phyloP scores from a whole-genome alignment of 306 rosid genomes.

The Cucumis cinereus region DNA sequence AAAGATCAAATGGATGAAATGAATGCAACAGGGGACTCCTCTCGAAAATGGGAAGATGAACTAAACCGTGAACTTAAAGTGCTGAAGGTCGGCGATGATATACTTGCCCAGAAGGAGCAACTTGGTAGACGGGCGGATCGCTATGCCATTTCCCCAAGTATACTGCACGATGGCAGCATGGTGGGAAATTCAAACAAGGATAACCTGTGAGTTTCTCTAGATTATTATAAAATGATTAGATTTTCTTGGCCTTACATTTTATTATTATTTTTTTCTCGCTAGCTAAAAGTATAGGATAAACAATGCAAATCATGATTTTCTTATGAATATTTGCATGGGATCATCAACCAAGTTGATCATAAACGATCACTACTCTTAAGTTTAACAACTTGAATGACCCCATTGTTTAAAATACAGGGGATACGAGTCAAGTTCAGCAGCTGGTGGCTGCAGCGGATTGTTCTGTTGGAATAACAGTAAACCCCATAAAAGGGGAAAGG shows the following conservation, averaged over 20 bases:
- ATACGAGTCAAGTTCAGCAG: constrained; percentile 62
- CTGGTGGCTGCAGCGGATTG: constrained; percentile 63
- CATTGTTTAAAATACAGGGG: constrained; percentile 36
- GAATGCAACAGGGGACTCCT: constrained; percentile 43
- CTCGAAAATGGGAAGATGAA: constrained; percentile 66
- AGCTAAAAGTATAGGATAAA: neutral
- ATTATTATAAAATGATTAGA: neutral
- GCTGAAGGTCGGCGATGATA: constrained; percentile 40
- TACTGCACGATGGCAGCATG: constrained; percentile 64
- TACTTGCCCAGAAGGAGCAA: constrained; percentile 51
- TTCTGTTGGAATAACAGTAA: constrained; percentile 63
- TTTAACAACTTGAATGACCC: neutral
- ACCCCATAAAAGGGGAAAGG: constrained; percentile 49
- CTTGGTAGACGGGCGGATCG: constrained; percentile 40
- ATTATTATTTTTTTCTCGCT: neutral
- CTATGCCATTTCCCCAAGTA: constrained; percentile 80
- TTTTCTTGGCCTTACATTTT: neutral
- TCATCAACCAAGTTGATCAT: neutral
- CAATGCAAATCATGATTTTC: neutral
- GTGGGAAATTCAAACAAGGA: constrained; percentile 52
- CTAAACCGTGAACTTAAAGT: constrained; percentile 38
- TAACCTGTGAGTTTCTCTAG: constrained; percentile 54
- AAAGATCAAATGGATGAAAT: constrained; percentile 46
- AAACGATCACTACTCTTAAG: neutral
- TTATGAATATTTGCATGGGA: neutral